Percentiles rank a stretch among this genome's conserved stretches.
phyloP scores from a whole-genome alignment of 2,329 filamentous ascomycete species.

The Aspergillus sp. region DNA sequence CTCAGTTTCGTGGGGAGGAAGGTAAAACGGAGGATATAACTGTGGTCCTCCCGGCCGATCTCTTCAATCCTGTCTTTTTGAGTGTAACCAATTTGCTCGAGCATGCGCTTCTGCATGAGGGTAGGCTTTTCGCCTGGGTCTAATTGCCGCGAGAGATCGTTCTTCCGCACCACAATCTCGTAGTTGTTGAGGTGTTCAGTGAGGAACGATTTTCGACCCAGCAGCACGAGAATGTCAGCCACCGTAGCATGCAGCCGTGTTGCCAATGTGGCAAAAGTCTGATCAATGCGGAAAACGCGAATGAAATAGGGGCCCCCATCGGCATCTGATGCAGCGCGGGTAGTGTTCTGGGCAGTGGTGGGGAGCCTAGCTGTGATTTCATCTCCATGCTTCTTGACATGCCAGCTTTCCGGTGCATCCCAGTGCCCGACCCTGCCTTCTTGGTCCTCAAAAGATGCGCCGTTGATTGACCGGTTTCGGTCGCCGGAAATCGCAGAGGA shows the following conservation, averaged over 20 bases:
- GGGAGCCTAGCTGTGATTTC: constrained; percentile 34
- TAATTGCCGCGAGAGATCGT: constrained; percentile 82
- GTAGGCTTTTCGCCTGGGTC: constrained; percentile 76
- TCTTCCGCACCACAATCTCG: constrained; percentile 91
- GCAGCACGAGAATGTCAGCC: constrained; percentile 79
- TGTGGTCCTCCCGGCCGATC: constrained; percentile 93
- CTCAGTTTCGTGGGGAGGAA: constrained; percentile 88
- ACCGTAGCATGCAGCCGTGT: constrained; percentile 81
- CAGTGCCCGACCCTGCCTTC: constrained; percentile 60
- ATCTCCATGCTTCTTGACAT: constrained; percentile 65
- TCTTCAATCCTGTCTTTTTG: constrained; percentile 86
- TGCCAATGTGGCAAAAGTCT: constrained; percentile 89
- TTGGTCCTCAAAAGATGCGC: constrained; percentile 28
- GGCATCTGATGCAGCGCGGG: constrained; percentile 68
- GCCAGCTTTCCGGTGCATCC: constrained; percentile 97
- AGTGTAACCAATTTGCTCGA: constrained; percentile 90
- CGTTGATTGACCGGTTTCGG: constrained; percentile 35
- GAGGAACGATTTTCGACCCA: constrained; percentile 91
- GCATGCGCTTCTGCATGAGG: constrained; percentile 83
- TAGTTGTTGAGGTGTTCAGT: constrained; percentile 91
- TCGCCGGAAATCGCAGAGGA: constrained; percentile 70
- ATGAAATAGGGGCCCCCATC: constrained; percentile 81
- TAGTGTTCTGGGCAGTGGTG: constrained; percentile 66
- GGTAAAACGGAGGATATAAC: constrained; percentile 92
- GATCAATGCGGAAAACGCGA: constrained; percentile 89